A percentile compares a stretch with the other conserved stretches of the same genome.
Evolutionary conservation across 108 stramenopile genomes (phyloP).

Genomic region (Fistulifera pelliculosa): DNA sequence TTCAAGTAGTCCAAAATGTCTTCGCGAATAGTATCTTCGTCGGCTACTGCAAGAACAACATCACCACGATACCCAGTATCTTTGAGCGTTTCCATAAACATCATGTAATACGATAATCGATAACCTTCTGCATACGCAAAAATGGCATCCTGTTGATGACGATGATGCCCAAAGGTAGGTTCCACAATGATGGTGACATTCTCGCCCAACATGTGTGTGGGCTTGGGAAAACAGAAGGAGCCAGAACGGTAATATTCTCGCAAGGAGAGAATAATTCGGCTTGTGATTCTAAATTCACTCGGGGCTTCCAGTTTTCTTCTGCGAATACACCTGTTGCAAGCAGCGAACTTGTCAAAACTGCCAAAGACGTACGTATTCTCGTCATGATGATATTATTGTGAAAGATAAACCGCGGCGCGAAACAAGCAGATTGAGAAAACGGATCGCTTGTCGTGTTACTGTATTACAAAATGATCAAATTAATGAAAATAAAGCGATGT

Average conservation of each 20-base stretch:
- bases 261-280: conserved; percentile 7
- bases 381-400: no score
- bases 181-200: conserved; percentile 21
- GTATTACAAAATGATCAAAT: no score
- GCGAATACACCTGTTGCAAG: no score
- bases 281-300: no score
- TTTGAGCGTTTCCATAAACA: conserved; percentile 60
- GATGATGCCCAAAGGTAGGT: conserved; percentile 43
- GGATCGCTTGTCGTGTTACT: no score
- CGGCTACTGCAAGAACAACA: conserved; percentile 60
- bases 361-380: no score
- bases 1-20: conserved; percentile 64
- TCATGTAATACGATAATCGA: conserved; percentile 45
- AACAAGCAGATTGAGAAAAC: no score
- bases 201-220: conserved; percentile 10
- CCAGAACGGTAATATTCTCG: conserved; percentile 22
- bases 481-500: no score
- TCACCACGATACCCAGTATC: conserved; percentile 61
- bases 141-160: conserved; percentile 41
- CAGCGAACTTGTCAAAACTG: no score
- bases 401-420: no score
- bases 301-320: no score
- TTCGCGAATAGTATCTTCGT: conserved; percentile 22
- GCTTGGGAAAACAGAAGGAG: conserved; percentile 30
- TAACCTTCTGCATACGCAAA: conserved; percentile 72